Conservation (phyloP, 1,284 basidiomycete genomes). For the Thecaphora thlaspeos region DNA sequence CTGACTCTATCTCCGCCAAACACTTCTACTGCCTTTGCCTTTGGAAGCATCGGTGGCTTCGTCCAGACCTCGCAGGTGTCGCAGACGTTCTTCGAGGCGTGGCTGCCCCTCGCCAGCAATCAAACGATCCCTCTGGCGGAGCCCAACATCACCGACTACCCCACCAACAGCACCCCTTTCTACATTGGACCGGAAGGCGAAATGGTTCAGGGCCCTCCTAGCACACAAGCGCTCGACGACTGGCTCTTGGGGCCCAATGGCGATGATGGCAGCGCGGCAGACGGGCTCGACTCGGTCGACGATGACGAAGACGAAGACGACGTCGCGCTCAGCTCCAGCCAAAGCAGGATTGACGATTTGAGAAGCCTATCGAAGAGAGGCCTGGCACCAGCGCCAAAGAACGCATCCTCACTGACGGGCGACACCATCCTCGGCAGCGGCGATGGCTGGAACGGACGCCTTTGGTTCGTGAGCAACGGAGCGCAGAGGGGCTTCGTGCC, state of each 20-base stretch:
- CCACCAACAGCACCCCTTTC: constrained; percentile 15
- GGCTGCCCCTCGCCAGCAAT: constrained; percentile 17
- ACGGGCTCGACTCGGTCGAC: not conserved
- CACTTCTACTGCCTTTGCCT: too few relatives aligned
- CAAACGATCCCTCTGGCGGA: constrained; percentile 7
- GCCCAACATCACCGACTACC: constrained; percentile 16
- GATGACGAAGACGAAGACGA: not conserved
- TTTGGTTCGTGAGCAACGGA: constrained; percentile 26
- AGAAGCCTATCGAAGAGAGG: too few relatives aligned
- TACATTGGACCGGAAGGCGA: constrained; percentile 1
- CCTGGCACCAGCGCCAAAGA: too few relatives aligned
- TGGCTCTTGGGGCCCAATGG: not conserved
- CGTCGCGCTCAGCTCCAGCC: not conserved
- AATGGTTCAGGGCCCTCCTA: constrained; percentile 4
- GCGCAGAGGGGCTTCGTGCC: constrained; percentile 23
- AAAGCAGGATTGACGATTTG: too few relatives aligned
- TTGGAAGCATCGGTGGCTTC: constrained; percentile 7
- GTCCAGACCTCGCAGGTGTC: constrained; percentile 8
- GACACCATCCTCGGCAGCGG: not conserved
- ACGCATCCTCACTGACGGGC: not conserved
- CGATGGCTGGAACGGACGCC: constrained; percentile 23
- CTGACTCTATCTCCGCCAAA: too few relatives aligned
- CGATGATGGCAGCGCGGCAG: not conserved
- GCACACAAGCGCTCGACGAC: constrained; percentile 1
- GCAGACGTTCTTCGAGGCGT: constrained; percentile 16